Conservation (phyloP, 1,284 basidiomycete genomes). For the Gomphus bonarii region DNA sequence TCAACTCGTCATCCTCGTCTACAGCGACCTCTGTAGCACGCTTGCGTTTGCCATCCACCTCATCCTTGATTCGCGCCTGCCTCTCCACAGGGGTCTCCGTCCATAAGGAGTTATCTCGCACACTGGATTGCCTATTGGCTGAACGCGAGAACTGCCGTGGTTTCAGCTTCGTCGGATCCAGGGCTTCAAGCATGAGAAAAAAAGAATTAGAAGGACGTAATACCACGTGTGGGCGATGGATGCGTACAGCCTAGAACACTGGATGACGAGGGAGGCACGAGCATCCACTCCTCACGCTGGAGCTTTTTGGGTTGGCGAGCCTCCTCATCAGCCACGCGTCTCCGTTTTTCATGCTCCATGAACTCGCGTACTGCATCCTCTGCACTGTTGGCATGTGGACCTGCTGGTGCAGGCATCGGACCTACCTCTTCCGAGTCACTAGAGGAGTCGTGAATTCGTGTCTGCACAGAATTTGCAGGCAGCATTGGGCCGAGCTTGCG, state of each 20-base stretch:
- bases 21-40: slow-evolving; percentile 43
- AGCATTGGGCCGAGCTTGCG: slow-evolving; percentile 18
- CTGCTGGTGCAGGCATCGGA: slow-evolving; percentile 54
- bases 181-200: slow-evolving; percentile 28
- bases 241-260: slow-evolving; percentile 65
- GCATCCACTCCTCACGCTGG: slow-evolving; percentile 91
- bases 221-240: slow-evolving; percentile 2
- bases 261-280: slow-evolving; percentile 75
- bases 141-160: slow-evolving; percentile 69
- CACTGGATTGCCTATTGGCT: slow-evolving; percentile 31
- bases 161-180: slow-evolving; percentile 67
- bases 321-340: slow-evolving; percentile 57
- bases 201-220: background rate
- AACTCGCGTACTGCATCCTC: slow-evolving; percentile 60
- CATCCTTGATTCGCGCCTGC: slow-evolving; percentile 76
- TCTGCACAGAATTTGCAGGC: slow-evolving; percentile 18
- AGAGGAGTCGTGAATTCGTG: slow-evolving; percentile 33
- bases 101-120: slow-evolving; percentile 63
- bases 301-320: slow-evolving; percentile 61
- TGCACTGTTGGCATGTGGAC: slow-evolving; percentile 24
- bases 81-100: slow-evolving; percentile 88
- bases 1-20: slow-evolving; percentile 32
- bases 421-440: slow-evolving; percentile 70
- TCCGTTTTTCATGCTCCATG: slow-evolving; percentile 68
- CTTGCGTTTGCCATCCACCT: slow-evolving; percentile 75